Conservation (phyloP, 192 early-diverging fungal genomes). For the Neocallimastix lanati region DNA sequence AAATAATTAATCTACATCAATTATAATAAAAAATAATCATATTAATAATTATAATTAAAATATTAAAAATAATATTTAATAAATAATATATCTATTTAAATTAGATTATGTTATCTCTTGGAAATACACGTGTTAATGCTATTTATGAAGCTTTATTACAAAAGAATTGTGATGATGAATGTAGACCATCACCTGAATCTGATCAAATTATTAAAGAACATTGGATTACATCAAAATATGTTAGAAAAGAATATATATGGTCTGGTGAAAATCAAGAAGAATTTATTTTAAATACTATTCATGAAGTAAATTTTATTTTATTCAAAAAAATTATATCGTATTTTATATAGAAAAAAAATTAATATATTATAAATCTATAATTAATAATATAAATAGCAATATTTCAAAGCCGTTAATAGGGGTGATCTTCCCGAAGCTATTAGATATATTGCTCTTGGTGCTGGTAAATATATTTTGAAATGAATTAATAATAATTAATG, state of each 20-base stretch:
- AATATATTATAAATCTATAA: too few relatives aligned
- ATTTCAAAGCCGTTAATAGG: background rate
- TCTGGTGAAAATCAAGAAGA: background rate
- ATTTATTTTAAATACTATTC: background rate
- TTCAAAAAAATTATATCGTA: too few relatives aligned
- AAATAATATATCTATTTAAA: too few relatives aligned
- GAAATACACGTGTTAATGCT: constrained; percentile 53
- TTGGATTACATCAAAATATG: background rate
- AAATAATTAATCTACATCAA: too few relatives aligned
- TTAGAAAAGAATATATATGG: background rate
- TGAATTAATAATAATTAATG: too few relatives aligned
- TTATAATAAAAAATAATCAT: too few relatives aligned
- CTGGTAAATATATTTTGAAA: too few relatives aligned
- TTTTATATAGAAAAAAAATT: too few relatives aligned
- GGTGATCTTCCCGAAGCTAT: background rate
- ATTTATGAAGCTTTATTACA: constrained; percentile 11
- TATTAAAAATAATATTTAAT: too few relatives aligned
- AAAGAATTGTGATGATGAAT: background rate
- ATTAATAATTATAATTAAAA: too few relatives aligned
- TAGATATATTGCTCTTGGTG: background rate
- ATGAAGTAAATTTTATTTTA: background rate
- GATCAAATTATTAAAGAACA: background rate
- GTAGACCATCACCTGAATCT: background rate
- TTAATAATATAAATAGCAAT: background rate
- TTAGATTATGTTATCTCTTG: constrained; percentile 54